These are phyloP conservation scores for Malus hybrid DNA, from an alignment of 331 rosid genomes.

Conservation along the genomic window DNA sequence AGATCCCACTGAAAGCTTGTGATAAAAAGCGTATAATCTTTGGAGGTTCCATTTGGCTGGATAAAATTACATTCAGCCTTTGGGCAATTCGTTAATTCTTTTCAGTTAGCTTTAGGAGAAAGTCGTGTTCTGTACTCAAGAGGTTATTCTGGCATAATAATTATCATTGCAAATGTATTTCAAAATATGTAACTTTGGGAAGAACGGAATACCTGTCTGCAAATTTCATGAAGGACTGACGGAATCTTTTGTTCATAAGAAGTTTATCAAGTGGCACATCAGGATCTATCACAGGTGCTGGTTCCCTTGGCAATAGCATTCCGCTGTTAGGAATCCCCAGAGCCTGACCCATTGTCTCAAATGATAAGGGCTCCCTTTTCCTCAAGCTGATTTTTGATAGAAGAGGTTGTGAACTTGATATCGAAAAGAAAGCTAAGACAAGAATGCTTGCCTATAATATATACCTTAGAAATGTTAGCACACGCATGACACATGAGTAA, in stretches of 20 bases:
- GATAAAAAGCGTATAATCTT: background rate
- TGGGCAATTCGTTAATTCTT: background rate
- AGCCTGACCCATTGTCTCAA: constrained; percentile 89
- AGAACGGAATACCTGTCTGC: constrained; percentile 69
- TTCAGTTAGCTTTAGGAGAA: background rate
- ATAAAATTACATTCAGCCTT: background rate
- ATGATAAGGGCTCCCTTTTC: constrained; percentile 59
- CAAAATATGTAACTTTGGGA: constrained; percentile 4
- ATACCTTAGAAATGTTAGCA: constrained; percentile 23
- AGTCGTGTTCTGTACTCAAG: background rate
- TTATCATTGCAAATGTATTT: background rate
- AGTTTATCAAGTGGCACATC: constrained; percentile 81
- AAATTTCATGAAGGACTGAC: constrained; percentile 87
- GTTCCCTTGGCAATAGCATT: constrained; percentile 48
- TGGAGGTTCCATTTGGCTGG: background rate
- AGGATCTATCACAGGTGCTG: constrained; percentile 46
- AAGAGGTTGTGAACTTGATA: constrained; percentile 95
- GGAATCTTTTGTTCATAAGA: constrained; percentile 73
- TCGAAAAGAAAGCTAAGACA: constrained; percentile 72
- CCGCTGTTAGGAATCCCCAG: constrained; percentile 95
- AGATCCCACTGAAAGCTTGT: background rate
- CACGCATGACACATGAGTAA: background rate
- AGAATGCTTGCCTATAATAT: constrained; percentile 78
- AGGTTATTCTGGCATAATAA: background rate
- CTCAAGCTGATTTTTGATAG: constrained; percentile 93